A percentile compares a stretch with the other conserved stretches of the same genome.
These are phyloP conservation scores for Alternaria arborescens DNA, from an alignment of 2,329 filamentous ascomycete species.

Conservation along the genomic window DNA sequence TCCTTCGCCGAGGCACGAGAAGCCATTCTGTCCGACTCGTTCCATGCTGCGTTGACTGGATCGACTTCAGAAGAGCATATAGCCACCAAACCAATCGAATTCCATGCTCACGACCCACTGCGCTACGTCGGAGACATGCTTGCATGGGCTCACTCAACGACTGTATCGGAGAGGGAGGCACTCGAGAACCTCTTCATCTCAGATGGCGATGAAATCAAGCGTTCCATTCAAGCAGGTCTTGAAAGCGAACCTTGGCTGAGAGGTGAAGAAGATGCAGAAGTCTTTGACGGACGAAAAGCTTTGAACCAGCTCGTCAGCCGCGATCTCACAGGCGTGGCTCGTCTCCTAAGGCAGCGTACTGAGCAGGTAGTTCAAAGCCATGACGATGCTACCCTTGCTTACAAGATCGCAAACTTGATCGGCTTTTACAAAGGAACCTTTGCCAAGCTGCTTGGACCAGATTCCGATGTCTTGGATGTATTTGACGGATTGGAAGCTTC, in stretches of 20 bases:
- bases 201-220: constrained; percentile 87
- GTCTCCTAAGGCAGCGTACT: constrained; percentile 85
- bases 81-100: constrained; percentile 83
- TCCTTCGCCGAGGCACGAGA: constrained; percentile 92
- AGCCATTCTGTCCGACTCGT: constrained; percentile 84
- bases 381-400: constrained; percentile 86
- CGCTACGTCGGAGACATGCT: constrained; percentile 97
- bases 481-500: constrained; percentile 75
- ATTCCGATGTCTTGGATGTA: constrained; percentile 74
- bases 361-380: constrained; percentile 93
- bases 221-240: constrained; percentile 79
- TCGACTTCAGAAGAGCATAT: constrained; percentile 66
- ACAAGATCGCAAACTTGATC: constrained; percentile 88
- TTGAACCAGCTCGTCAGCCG: constrained; percentile 87
- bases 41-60: constrained; percentile 87
- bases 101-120: constrained; percentile 88
- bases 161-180: constrained; percentile 92
- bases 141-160: constrained; percentile 93
- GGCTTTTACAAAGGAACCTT: constrained; percentile 91
- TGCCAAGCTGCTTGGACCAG: constrained; percentile 74
- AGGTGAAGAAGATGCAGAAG: constrained; percentile 58
- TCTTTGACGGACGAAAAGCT: constrained; percentile 83
- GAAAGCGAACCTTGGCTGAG: constrained; percentile 86
- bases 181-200: constrained; percentile 90
- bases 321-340: constrained; percentile 80